phyloP scores from a whole-genome alignment of 495 filamentous ascomycete genomes.

The Xylaria bambusicola region DNA sequence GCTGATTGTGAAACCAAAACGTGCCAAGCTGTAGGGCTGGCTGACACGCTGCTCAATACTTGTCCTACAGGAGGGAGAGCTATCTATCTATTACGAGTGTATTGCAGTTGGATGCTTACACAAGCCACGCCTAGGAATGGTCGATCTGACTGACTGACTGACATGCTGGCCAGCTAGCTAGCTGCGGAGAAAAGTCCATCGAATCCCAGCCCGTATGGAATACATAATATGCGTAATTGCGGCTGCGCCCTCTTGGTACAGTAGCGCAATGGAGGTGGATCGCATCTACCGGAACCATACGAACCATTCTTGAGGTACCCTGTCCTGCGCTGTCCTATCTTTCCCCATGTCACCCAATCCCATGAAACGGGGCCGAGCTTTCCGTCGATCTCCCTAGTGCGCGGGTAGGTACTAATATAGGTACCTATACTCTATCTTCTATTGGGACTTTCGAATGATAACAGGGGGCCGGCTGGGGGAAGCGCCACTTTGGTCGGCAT shows the following conservation, averaged over 20 bases:
- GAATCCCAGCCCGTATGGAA: neutral
- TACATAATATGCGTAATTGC: neutral
- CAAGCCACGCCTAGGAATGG: neutral
- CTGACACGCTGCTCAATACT: neutral
- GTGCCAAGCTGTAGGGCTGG: constrained; percentile 10
- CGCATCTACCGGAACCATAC: neutral
- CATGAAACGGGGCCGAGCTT: constrained; percentile 4
- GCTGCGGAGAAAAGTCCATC: constrained; percentile 15
- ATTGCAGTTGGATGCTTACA: no score
- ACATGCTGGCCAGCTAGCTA: no score
- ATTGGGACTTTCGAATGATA: constrained; percentile 3
- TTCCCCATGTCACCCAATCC: no score
- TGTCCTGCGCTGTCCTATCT: no score
- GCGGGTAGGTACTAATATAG: no score
- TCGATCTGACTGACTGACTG: constrained; percentile 10
- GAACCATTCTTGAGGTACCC: no score
- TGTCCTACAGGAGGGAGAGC: no score
- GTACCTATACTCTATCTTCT: no score
- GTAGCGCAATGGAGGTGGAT: neutral
- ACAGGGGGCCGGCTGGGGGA: neutral
- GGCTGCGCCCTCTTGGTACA: neutral
- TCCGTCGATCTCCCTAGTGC: constrained; percentile 4
- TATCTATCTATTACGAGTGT: no score
- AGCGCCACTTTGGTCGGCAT: constrained; percentile 14
- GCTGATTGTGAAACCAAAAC: constrained; percentile 5